Conservation (phyloP, 345 rosid species). For the Hypericum androsaemum region DNA sequence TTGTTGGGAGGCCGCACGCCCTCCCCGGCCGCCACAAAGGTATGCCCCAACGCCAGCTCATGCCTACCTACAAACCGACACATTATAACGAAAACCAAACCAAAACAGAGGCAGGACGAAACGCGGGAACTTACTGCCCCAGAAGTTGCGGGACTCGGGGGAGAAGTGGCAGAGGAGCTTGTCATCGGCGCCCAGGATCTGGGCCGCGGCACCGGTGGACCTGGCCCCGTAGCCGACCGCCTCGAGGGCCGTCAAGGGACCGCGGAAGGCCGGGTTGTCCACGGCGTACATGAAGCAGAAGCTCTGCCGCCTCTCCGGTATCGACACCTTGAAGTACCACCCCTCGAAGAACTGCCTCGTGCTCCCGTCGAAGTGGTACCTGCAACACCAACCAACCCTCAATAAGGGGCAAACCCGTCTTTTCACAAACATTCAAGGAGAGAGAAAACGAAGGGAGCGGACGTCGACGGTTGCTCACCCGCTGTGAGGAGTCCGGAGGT, state of each 20-base stretch:
- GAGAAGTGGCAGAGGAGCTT: slow-evolving; percentile 68
- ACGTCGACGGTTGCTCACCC: slow-evolving; percentile 33
- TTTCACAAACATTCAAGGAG: neutral
- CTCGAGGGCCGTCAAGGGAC: slow-evolving; percentile 43
- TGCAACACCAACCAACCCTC: slow-evolving; percentile 11
- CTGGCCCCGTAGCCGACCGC: slow-evolving; percentile 50
- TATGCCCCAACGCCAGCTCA: slow-evolving; percentile 77
- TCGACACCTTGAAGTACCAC: slow-evolving; percentile 90
- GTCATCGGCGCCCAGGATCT: slow-evolving; percentile 84
- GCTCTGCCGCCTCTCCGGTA: slow-evolving; percentile 73
- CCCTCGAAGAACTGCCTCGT: slow-evolving; percentile 72
- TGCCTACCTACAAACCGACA: slow-evolving; percentile 54
- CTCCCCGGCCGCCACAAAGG: slow-evolving; percentile 41
- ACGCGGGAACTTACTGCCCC: slow-evolving; percentile 66
- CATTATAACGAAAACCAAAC: neutral
- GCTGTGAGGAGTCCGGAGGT: slow-evolving; percentile 89
- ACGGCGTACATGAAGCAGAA: slow-evolving; percentile 92
- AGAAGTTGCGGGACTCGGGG: slow-evolving; percentile 62
- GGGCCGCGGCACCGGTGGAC: slow-evolving; percentile 83
- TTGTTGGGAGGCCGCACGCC: slow-evolving; percentile 46
- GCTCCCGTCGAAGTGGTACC: slow-evolving; percentile 91
- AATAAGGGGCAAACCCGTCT: neutral
- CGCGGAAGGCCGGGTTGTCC: slow-evolving; percentile 70
- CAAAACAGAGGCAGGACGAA: neutral
- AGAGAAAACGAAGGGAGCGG: neutral